A percentile compares a stretch with the other conserved stretches of the same genome.
phyloP scores from a whole-genome alignment of 23 red algal species.

The Gracilaria gracilis region DNA sequence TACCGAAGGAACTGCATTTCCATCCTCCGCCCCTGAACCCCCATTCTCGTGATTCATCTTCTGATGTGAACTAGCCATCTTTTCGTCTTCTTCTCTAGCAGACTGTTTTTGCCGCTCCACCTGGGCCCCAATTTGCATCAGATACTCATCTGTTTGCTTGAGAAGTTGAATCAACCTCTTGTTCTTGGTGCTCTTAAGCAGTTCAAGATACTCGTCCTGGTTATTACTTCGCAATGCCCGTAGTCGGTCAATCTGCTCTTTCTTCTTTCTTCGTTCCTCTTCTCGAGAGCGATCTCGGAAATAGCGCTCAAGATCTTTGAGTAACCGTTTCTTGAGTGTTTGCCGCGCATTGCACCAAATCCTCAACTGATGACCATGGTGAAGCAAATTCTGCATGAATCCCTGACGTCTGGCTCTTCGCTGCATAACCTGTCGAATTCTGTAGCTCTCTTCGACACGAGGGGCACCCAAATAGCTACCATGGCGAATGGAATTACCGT shows the following conservation, averaged over 20 bases:
- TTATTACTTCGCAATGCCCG: constrained; percentile 93
- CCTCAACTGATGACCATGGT: constrained; percentile 49
- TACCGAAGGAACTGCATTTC: constrained; percentile 14
- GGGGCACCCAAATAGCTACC: constrained; percentile 20
- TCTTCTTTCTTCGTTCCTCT: constrained; percentile 87
- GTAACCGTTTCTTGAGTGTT: constrained; percentile 59
- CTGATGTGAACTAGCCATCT: background rate
- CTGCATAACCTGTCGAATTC: constrained; percentile 67
- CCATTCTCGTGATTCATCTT: background rate
- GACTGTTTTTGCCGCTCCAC: constrained; percentile 86
- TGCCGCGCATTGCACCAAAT: constrained; percentile 30
- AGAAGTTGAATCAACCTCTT: constrained; percentile 88
- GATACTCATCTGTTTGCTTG: constrained; percentile 93
- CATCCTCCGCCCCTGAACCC: background rate
- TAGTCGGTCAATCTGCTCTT: constrained; percentile 90
- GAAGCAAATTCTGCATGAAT: constrained; percentile 65
- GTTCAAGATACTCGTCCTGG: constrained; percentile 93
- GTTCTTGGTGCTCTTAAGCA: constrained; percentile 93
- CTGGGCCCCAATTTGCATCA: constrained; percentile 89
- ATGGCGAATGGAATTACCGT: constrained; percentile 22
- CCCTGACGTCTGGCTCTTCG: constrained; percentile 53
- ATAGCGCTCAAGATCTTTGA: constrained; percentile 82
- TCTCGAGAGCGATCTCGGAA: constrained; percentile 85
- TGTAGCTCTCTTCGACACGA: constrained; percentile 40
- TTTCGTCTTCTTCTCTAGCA: constrained; percentile 57